Conservation (phyloP, 257 asterid species). For the Verbascum thapsus region DNA sequence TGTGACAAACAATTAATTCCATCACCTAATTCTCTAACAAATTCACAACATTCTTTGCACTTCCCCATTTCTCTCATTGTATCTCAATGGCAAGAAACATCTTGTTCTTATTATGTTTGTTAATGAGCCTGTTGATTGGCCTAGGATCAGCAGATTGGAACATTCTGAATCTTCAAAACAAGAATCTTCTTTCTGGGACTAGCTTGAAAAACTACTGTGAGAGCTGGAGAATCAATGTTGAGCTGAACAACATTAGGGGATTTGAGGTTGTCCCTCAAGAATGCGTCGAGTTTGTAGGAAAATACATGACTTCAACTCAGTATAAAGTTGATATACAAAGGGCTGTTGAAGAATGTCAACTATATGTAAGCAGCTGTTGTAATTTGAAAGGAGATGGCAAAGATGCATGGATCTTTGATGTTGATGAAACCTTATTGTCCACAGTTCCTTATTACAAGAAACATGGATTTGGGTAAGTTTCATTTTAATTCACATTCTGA, state of each 20-base stretch:
- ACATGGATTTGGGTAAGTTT: conserved; percentile 42
- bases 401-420: conserved; percentile 57
- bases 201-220: conserved; percentile 54
- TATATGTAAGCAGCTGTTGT: conserved; percentile 39
- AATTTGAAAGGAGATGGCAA: conserved; percentile 40
- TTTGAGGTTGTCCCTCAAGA: conserved; percentile 54
- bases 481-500: too few species aligned
- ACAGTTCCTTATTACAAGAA: conserved; percentile 49
- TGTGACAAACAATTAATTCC: conserved; percentile 28
- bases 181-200: conserved; percentile 22
- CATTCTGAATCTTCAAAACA: conserved; percentile 34
- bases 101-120: conserved; percentile 23
- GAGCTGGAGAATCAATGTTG: conserved; percentile 59
- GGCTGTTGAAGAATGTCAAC: conserved; percentile 44
- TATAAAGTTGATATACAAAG: conserved; percentile 39
- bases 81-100: conserved; percentile 35
- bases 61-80: conserved; percentile 5
- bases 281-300: conserved; percentile 35
- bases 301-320: conserved; percentile 55
- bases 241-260: conserved; percentile 45
- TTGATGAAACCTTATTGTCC: conserved; percentile 52
- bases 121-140: conserved; percentile 30
- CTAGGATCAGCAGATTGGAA: conserved; percentile 46
- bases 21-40: not conserved
- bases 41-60: conserved; percentile 4